Evolutionary conservation across 371 early-diverging fungal species (phyloP).

Genomic region (Mucor irregularis): DNA sequence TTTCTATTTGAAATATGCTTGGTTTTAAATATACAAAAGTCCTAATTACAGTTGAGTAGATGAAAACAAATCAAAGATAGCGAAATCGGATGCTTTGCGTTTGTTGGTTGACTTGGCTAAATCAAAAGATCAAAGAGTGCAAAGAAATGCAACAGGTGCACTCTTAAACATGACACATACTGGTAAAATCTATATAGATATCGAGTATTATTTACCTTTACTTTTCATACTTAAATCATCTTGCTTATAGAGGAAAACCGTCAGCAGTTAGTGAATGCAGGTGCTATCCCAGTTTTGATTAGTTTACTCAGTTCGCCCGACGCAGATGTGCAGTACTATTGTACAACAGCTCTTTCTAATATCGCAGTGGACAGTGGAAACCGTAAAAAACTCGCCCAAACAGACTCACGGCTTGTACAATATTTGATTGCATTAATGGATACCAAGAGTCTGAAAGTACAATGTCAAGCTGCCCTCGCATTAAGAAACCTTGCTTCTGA

Average conservation of each 20-base stretch:
- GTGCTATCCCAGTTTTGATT: constrained; percentile 85
- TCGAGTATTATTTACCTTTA: background rate
- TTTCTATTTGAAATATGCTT: too few species aligned
- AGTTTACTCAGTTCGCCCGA: constrained; percentile 78
- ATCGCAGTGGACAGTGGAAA: constrained; percentile 88
- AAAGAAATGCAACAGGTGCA: constrained; percentile 92
- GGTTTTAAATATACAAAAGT: too few species aligned
- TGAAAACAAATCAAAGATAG: constrained; percentile 87
- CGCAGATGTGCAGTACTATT: constrained; percentile 88
- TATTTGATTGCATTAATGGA: constrained; percentile 79
- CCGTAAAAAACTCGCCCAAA: constrained; percentile 72
- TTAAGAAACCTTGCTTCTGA: constrained; percentile 91
- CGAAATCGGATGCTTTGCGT: constrained; percentile 80
- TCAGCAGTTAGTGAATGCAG: constrained; percentile 82
- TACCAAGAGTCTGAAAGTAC: constrained; percentile 79
- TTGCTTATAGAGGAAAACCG: constrained; percentile 77
- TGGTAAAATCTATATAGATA: constrained; percentile 28
- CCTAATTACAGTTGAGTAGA: too few species aligned
- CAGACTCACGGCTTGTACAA: constrained; percentile 78
- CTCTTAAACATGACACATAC: constrained; percentile 94
- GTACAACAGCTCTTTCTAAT: constrained; percentile 91
- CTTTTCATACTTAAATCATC: background rate
- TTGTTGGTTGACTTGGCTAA: constrained; percentile 78
- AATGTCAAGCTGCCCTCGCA: constrained; percentile 47
- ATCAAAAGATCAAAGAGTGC: constrained; percentile 86